Percentiles rank a stretch among this genome's conserved stretches.
Conservation (phyloP, 345 rosid genomes). For the Brassica incana region DNA sequence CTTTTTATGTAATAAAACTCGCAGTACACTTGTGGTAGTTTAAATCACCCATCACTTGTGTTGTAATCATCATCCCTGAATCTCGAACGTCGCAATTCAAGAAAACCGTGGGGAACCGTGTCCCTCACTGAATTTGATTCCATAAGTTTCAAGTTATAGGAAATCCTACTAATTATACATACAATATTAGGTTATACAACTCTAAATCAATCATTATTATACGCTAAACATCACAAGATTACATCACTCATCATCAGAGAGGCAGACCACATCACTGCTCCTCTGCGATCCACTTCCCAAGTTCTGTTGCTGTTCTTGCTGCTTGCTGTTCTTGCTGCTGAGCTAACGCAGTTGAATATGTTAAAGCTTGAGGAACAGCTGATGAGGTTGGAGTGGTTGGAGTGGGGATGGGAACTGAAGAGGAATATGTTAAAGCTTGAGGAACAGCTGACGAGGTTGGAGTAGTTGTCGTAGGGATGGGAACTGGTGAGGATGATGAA, state of each 20-base stretch:
- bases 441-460: background rate
- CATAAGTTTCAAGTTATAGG: background rate
- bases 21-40: background rate
- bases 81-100: background rate
- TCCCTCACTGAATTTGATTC: background rate
- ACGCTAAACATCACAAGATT: background rate
- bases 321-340: background rate
- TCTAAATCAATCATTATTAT: background rate
- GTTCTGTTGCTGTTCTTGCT: slow-evolving; percentile 14
- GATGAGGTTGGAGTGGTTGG: too few relatives aligned
- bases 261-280: slow-evolving; percentile 25
- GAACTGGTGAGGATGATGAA: slow-evolving; percentile 14
- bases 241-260: slow-evolving; percentile 39
- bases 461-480: slow-evolving; percentile 1
- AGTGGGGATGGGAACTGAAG: background rate
- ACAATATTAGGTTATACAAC: background rate
- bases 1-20: too few relatives aligned
- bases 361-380: too few relatives aligned
- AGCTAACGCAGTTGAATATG: background rate
- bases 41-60: background rate
- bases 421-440: slow-evolving; percentile 8
- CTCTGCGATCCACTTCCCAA: slow-evolving; percentile 22
- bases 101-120: slow-evolving; percentile 1
- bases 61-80: background rate
- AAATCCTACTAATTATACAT: background rate